phyloP scores from a whole-genome alignment of 2,329 filamentous ascomycete genomes.

The Orbilia oligospora region DNA sequence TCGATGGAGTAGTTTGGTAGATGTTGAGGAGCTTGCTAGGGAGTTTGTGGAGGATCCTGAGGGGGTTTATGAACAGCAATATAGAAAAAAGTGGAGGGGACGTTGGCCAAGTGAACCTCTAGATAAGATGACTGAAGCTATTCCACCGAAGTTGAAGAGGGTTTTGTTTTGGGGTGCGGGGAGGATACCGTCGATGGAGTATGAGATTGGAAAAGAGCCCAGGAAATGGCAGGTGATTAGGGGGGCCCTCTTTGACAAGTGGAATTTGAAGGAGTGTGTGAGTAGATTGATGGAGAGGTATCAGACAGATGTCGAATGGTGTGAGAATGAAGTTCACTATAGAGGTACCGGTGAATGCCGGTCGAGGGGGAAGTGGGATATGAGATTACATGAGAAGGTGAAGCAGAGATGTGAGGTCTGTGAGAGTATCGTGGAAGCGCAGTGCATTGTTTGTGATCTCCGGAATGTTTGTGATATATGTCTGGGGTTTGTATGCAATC shows the following conservation, averaged over 20 bases:
- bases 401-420: neutral
- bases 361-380: neutral
- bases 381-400: neutral
- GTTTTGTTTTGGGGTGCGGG: slow-evolving; percentile 22
- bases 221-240: no score
- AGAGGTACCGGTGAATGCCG: neutral
- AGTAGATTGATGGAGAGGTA: slow-evolving; percentile 17
- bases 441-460: neutral
- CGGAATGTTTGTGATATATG: neutral
- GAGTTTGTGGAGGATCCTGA: no score
- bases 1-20: no score
- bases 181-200: no score
- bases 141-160: slow-evolving; percentile 6
- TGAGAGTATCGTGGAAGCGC: neutral
- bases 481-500: neutral
- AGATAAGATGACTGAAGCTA: neutral
- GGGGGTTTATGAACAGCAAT: no score
- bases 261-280: neutral
- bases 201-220: neutral
- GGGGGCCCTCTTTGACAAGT: no score
- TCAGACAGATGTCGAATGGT: slow-evolving; percentile 16
- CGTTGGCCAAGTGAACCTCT: no score
- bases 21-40: no score
- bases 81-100: no score
- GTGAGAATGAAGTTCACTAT: neutral